Conservation (phyloP, 2,329 filamentous ascomycete species). For the Fusarium sulawesiense region DNA sequence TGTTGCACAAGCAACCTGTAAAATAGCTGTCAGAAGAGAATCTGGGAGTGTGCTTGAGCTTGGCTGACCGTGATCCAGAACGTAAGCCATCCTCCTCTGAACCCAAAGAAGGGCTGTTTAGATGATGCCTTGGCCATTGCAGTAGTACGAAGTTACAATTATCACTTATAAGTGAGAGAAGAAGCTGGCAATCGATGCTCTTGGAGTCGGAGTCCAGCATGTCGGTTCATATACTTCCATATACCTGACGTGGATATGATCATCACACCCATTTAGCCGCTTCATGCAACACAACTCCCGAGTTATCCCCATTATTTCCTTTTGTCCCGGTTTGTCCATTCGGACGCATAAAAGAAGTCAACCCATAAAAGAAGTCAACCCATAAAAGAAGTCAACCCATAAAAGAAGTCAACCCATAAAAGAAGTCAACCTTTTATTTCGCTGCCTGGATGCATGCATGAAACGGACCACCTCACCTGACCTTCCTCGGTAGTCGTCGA, state of each 20-base stretch:
- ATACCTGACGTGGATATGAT: neutral
- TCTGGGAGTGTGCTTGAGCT: neutral
- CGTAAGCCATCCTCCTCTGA: slow-evolving; percentile 29
- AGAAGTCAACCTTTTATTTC: neutral
- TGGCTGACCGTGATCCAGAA: slow-evolving; percentile 28
- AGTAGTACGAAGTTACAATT: too few relatives aligned
- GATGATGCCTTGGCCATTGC: neutral
- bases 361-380: too few relatives aligned
- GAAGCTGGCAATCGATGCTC: too few relatives aligned
- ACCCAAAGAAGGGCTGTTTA: slow-evolving; percentile 18
- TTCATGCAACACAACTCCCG: neutral
- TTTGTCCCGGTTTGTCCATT: neutral
- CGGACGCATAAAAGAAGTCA: neutral
- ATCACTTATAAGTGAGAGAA: rapidly evolving
- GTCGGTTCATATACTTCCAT: neutral
- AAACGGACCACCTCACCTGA: neutral
- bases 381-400: too few relatives aligned
- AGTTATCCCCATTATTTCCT: neutral
- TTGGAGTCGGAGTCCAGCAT: neutral
- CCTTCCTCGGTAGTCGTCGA: neutral
- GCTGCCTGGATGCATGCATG: slow-evolving; percentile 8
- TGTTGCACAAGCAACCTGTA: slow-evolving; percentile 23
- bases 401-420: too few relatives aligned
- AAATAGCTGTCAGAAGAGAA: neutral
- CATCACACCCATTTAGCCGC: slow-evolving; percentile 16